Percentiles rank a stretch among this genome's conserved stretches.
Evolutionary conservation across 2,329 filamentous ascomycete species (phyloP).

Genomic region (Epichloe gansuensis): DNA sequence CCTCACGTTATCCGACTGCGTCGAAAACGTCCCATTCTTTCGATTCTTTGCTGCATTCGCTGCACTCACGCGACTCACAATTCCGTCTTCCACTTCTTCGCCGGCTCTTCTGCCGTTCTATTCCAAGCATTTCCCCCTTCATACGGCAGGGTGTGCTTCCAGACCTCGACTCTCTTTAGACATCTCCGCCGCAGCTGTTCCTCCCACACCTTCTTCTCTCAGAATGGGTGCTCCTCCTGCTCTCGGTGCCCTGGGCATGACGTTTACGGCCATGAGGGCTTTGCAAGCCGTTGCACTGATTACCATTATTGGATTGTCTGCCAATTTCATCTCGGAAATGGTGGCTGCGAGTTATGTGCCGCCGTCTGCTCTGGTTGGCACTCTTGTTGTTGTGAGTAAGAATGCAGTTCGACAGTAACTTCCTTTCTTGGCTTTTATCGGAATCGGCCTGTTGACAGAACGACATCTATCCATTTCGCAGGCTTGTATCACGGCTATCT

Average conservation of each 20-base stretch:
- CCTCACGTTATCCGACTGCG: too few relatives aligned
- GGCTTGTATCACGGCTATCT: conserved; percentile 69
- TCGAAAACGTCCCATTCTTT: neutral
- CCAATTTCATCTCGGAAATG: conserved; percentile 73
- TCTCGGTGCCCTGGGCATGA: conserved; percentile 63
- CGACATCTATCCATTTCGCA: conserved; percentile 21
- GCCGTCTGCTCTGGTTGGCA: conserved; percentile 63
- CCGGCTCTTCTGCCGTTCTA: conserved; percentile 25
- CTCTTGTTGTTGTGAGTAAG: conserved; percentile 62
- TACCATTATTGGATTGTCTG: conserved; percentile 65
- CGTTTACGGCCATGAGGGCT: conserved; percentile 62
- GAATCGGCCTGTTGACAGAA: too few relatives aligned
- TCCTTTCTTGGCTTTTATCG: neutral
- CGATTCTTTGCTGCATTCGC: too few relatives aligned
- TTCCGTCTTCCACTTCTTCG: conserved; percentile 20
- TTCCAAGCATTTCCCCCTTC: conserved; percentile 29
- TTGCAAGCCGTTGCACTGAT: conserved; percentile 63
- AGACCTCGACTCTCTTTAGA: conserved; percentile 31
- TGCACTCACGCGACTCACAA: conserved; percentile 13
- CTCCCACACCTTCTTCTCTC: conserved; percentile 13
- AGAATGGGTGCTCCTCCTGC: conserved; percentile 37
- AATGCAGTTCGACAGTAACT: too few relatives aligned
- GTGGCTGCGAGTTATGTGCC: conserved; percentile 51
- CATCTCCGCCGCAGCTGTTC: conserved; percentile 14
- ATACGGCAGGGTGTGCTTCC: conserved; percentile 25